Evolutionary conservation across 192 early-diverging fungal genomes (phyloP), one percentile per base, ranked within the genome.

Genomic region (Diversispora epigaea): DNA sequence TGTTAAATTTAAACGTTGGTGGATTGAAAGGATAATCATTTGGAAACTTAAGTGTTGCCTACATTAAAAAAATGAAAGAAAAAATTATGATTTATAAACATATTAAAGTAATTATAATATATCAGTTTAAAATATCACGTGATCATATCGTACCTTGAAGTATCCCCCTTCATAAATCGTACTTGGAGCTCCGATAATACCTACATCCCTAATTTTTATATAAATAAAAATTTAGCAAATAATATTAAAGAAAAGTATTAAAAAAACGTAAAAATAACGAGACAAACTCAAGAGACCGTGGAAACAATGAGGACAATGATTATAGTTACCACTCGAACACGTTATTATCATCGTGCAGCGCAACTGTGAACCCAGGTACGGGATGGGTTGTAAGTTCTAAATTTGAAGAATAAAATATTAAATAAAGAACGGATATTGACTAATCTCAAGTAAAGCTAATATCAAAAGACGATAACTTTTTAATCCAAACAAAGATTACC

Each of bases 1-100:
- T 89, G 8, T 93, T 93, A 81, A 98, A 97, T 80, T 91, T 90
- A 89, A 98, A 95, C 32, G 86, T 91, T 17, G 96, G 96, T 50
- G 96, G 96, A 61, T 88, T 89, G 54, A 96, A 90, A 43, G 95
- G 96, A 78, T 98, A 98, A 81, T 98, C 96, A 46, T 80, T 81
- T 6, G 95, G 95, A 68, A 96, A 96, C 15, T 83, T 89, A 63
- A 97, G 80, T 8, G 82, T 89, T 11, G 95, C 94, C 89, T 90
- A 58, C 46, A 49, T 49, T 49, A 12, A 49, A 12, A 14, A 50
- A 12, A 50, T 32, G 25, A 32, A 32, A 32, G 25, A 50, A 50
- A 50, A 50, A 4, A 54, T 17, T 10, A 54, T 10, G n/a, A 54
- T 17, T 17, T 54, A 11, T 14, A 17, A 54, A 11, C 50, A 2